Percentiles rank a stretch among this genome's conserved stretches.
phyloP scores from a whole-genome alignment of 2,329 filamentous ascomycete species.

The Cercospora brassicicola region DNA sequence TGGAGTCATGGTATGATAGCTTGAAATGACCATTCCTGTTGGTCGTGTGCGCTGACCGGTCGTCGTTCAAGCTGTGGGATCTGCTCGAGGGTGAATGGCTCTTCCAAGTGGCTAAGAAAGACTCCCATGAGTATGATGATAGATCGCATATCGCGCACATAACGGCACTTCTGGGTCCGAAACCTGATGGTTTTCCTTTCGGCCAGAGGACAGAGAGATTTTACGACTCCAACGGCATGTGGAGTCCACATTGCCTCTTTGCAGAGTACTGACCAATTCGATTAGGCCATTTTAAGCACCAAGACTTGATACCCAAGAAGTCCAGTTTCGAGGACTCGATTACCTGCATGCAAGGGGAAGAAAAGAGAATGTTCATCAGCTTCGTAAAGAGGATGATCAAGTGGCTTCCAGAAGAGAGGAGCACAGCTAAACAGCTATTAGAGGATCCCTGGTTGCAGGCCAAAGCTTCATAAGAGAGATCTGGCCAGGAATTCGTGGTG shows the following conservation, averaged over 20 bases:
- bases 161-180: conserved; percentile 4
- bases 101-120: conserved; percentile 17
- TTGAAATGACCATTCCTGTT: background rate
- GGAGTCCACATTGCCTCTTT: background rate
- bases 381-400: conserved; percentile 43
- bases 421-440: conserved; percentile 41
- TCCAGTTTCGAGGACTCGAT: background rate
- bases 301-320: background rate
- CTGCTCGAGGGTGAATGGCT: conserved; percentile 28
- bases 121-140: conserved; percentile 14
- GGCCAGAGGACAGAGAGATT: background rate
- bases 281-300: background rate
- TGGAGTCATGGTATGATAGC: conserved; percentile 27
- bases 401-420: conserved; percentile 44
- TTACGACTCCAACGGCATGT: background rate
- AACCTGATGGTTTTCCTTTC: background rate
- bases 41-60: conserved; percentile 1
- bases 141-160: conserved; percentile 19
- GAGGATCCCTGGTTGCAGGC: conserved; percentile 39
- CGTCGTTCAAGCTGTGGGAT: conserved; percentile 20
- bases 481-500: background rate
- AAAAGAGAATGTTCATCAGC: conserved; percentile 39
- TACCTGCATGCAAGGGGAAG: conserved; percentile 17
- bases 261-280: background rate
- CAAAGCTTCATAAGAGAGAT: background rate